A percentile compares a stretch with the other conserved stretches of the same genome.
These are phyloP conservation scores for Ceratocystis harringtonii DNA, from an alignment of 2,329 filamentous ascomycete genomes.

Conservation along the genomic window DNA sequence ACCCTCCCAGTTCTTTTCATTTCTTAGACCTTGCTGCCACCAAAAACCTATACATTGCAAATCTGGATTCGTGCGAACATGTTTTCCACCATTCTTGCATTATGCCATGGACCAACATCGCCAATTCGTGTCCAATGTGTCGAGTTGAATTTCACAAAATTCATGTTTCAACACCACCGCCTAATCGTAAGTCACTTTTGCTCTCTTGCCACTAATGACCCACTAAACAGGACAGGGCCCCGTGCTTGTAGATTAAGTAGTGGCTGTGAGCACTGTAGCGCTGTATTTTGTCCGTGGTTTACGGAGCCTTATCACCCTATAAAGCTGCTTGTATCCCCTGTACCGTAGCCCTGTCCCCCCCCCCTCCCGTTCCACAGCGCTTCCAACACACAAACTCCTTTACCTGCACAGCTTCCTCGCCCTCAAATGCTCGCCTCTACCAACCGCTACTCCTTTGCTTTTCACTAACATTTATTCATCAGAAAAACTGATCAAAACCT, in stretches of 20 bases:
- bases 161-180: constrained; percentile 43
- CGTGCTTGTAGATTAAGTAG: neutral
- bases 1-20: constrained; percentile 17
- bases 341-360: too few species aligned
- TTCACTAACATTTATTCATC: constrained; percentile 10
- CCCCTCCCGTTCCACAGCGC: neutral
- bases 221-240: neutral
- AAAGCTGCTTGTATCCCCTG: neutral
- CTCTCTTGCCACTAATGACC: constrained; percentile 19
- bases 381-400: neutral
- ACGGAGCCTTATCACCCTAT: neutral
- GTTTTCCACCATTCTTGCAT: constrained; percentile 85
- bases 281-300: neutral
- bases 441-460: neutral
- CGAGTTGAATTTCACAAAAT: constrained; percentile 83
- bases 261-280: neutral
- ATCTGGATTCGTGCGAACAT: constrained; percentile 68
- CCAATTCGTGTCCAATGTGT: constrained; percentile 96
- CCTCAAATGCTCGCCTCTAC: neutral
- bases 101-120: constrained; percentile 86
- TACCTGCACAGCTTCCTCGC: neutral
- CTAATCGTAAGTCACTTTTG: constrained; percentile 50
- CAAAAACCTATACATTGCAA: constrained; percentile 28
- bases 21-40: neutral
- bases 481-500: constrained; percentile 43